These are phyloP conservation scores for Yamadazyma buinensis DNA, from an alignment of 1,139 yeast genomes.

Conservation along the genomic window DNA sequence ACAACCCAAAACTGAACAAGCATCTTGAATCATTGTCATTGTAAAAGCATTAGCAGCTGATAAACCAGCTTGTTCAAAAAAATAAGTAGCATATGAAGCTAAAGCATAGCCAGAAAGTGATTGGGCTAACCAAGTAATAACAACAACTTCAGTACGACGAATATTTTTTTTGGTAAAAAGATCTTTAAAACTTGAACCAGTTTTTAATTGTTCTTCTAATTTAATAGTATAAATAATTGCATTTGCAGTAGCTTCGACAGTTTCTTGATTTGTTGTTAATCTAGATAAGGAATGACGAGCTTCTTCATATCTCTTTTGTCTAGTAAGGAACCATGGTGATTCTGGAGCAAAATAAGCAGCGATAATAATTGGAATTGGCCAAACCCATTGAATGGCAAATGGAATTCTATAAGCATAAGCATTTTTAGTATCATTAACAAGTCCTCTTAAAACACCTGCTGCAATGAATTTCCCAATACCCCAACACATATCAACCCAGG, in stretches of 20 bases:
- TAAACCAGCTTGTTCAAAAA: conserved; percentile 22
- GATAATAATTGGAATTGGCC: conserved; percentile 18
- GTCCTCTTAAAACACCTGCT: conserved; percentile 22
- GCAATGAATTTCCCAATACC: conserved; percentile 28
- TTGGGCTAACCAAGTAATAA: conserved; percentile 22
- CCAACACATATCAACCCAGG: conserved; percentile 28
- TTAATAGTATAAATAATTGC: conserved; percentile 18
- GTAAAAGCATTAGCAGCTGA: conserved; percentile 17
- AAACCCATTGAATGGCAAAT: conserved; percentile 23
- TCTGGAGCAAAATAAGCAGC: conserved; percentile 19
- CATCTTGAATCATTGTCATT: conserved; percentile 27
- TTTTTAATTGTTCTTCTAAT: conserved; percentile 13
- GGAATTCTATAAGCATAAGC: conserved; percentile 21
- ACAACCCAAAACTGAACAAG: too few species aligned
- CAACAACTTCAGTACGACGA: conserved; percentile 22
- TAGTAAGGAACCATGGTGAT: conserved; percentile 22
- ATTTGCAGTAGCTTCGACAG: conserved; percentile 12
- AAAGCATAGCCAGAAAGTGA: too few species aligned
- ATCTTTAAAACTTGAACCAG: not conserved
- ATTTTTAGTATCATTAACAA: conserved; percentile 15
- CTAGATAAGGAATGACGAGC: conserved; percentile 16
- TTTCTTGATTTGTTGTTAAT: conserved; percentile 12
- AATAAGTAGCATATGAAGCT: too few species aligned
- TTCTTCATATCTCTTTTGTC: conserved; percentile 17
- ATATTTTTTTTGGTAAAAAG: conserved; percentile 16